Evolutionary conservation across 768 basidiomycete species (phyloP).

Genomic region (Clitopilus passeckerianus): DNA sequence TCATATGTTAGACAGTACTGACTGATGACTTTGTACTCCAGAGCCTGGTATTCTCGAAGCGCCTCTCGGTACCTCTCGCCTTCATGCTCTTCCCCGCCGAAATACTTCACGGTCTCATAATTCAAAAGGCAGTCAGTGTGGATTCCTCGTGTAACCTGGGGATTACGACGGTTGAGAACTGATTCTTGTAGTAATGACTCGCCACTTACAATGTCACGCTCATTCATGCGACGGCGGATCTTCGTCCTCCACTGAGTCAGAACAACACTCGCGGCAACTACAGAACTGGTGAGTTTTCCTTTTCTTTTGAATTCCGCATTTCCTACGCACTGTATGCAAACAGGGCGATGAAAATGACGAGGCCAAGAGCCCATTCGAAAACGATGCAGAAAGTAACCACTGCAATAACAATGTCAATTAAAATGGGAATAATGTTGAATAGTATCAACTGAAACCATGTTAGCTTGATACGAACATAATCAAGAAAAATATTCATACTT

Average conservation of each 20-base stretch:
- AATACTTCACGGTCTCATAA: slow-evolving; percentile 87
- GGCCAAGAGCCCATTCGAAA: slow-evolving; percentile 64
- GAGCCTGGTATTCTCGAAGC: slow-evolving; percentile 64
- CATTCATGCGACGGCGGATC: slow-evolving; percentile 76
- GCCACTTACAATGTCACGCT: slow-evolving; percentile 60
- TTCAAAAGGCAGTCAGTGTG: slow-evolving; percentile 78
- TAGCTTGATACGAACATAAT: not conserved
- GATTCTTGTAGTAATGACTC: no score
- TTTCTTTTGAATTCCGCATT: not conserved
- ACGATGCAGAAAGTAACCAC: slow-evolving; percentile 56
- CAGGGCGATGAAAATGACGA: slow-evolving; percentile 71
- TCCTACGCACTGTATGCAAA: slow-evolving; percentile 57
- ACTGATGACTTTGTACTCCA: slow-evolving; percentile 76
- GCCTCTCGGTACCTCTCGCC: slow-evolving; percentile 66
- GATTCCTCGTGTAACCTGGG: slow-evolving; percentile 71
- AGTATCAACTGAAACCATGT: slow-evolving; percentile 51
- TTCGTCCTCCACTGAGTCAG: slow-evolving; percentile 73
- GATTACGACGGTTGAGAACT: no score
- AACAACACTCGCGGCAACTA: slow-evolving; percentile 43
- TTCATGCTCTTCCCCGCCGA: slow-evolving; percentile 83
- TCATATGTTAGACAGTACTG: slow-evolving; percentile 17
- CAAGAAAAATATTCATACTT: slow-evolving; percentile 29
- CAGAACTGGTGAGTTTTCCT: slow-evolving; percentile 4
- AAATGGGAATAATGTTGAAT: slow-evolving; percentile 81
- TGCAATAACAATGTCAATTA: slow-evolving; percentile 75